Evolutionary conservation across 371 early-diverging fungal genomes (phyloP).

Genomic region (Mucor sp.): DNA sequence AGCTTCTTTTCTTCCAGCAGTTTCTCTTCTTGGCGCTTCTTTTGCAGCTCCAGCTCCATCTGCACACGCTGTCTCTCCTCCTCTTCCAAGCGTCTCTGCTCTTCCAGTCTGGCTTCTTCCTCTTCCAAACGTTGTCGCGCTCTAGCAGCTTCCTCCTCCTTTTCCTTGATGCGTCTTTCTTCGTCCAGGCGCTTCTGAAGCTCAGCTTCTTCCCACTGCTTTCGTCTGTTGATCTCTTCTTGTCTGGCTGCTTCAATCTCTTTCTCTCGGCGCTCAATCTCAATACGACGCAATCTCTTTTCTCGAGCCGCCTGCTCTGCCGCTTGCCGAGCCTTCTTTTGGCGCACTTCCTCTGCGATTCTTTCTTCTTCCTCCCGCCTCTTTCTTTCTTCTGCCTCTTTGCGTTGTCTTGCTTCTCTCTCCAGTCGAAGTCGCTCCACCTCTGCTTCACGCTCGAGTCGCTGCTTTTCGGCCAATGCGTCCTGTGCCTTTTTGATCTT

Average conservation of each 20-base stretch:
- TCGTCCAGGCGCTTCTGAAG: slow-evolving; percentile 15
- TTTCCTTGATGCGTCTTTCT: slow-evolving; percentile 10
- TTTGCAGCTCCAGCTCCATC: slow-evolving; percentile 4
- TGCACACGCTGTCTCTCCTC: slow-evolving; percentile 5
- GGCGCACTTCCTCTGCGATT: slow-evolving; percentile 34
- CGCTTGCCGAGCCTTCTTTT: slow-evolving; percentile 33
- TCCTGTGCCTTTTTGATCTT: slow-evolving; percentile 18
- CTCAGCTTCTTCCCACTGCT: slow-evolving; percentile 35
- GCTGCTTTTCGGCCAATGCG: slow-evolving; percentile 18
- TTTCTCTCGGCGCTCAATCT: slow-evolving; percentile 31
- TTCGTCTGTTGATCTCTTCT: slow-evolving; percentile 35
- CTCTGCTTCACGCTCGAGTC: slow-evolving; percentile 13
- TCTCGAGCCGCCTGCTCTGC: slow-evolving; percentile 49
- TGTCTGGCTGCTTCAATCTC: slow-evolving; percentile 34
- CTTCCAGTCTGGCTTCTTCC: slow-evolving; percentile 9
- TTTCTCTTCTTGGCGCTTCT: slow-evolving; percentile 8
- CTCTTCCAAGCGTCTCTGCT: slow-evolving; percentile 7
- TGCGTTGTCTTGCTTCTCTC: slow-evolving; percentile 16
- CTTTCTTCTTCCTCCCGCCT: slow-evolving; percentile 34
- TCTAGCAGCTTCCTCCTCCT: slow-evolving; percentile 21
- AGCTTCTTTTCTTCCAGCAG: not conserved
- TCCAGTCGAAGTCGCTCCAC: slow-evolving; percentile 18
- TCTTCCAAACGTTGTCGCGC: slow-evolving; percentile 5
- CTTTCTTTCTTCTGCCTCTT: slow-evolving; percentile 24
- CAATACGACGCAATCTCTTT: slow-evolving; percentile 32